Conservation (phyloP, 2,329 filamentous ascomycete species). For the Diaporthe ilicicola region DNA sequence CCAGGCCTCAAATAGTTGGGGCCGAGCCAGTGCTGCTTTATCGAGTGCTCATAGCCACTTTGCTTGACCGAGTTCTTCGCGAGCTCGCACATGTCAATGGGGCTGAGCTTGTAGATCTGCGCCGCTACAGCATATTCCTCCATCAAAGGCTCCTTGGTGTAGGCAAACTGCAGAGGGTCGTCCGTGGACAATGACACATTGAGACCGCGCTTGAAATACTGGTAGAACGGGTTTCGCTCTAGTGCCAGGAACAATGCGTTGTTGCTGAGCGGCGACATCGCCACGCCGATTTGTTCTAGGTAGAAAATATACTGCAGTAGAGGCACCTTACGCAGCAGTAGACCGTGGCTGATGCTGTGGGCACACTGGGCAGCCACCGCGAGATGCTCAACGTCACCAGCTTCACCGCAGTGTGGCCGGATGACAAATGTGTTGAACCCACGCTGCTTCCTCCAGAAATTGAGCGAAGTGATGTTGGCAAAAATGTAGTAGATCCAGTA, state of each 20-base stretch:
- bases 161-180: conserved; percentile 96
- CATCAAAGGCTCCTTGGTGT: conserved; percentile 97
- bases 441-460: conserved; percentile 87
- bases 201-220: conserved; percentile 92
- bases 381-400: conserved; percentile 94
- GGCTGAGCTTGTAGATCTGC: conserved; percentile 96
- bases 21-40: conserved; percentile 94
- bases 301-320: conserved; percentile 97
- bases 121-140: conserved; percentile 98
- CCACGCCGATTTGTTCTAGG: conserved; percentile 96
- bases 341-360: conserved; percentile 95
- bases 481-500: conserved; percentile 99
- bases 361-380: conserved; percentile 91
- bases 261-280: conserved; percentile 99
- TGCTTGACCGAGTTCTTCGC: conserved; percentile 96
- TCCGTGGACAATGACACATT: conserved; percentile 98
- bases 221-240: conserved; percentile 94
- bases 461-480: conserved; percentile 91
- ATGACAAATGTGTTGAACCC: conserved; percentile 97
- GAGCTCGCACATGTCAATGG: conserved; percentile 98
- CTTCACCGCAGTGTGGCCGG: conserved; percentile 94
- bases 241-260: conserved; percentile 97
- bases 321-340: conserved; percentile 92
- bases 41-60: conserved; percentile 87
- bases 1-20: conserved; percentile 80